Base-by-base conservation (phyloP, 2,329 filamentous ascomycete genomes). In the Metarhizium brunneum region DNA sequence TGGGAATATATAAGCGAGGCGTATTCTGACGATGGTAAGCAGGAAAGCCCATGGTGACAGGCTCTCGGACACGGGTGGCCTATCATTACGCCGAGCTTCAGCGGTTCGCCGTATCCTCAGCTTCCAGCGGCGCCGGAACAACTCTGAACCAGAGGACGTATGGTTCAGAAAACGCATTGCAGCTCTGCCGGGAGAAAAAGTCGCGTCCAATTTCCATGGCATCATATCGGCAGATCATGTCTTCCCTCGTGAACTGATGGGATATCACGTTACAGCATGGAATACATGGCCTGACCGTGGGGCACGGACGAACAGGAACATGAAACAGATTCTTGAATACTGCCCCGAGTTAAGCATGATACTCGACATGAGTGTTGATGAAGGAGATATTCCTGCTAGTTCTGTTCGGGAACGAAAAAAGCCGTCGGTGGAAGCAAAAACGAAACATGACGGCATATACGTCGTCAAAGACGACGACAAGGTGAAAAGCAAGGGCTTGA, bases 271-370 rank as follows among this genome's bases (percentile, higher is more conserved):
- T 13, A 70, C 71, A 30, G 70, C 74, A 45, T 71, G 76, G 10
- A 75, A 78, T 47, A 62, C 56, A 3, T 59, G 66, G 25, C 65
- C 81, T 4, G 62, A 70, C 20, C 71, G 73, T 25, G 67, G 63
- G 2, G 73, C 81, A 16, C 82, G 79, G 79, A 72, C 72, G 56
- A 66, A 76, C 52, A 66, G 65, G 2, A 62, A 60, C 2, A 69
- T 73, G 38, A 71, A 74, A 59, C 65, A 71, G 54, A 79, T 81
- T 29, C 77, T 80, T 59, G 69, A 76, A 18, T 83, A 82, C 65
- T 83, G 80, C 58, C 80, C 80, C 2, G 80, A 83, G 64, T 64
- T 83, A 20, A 74, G 71, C 59, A 69, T 82, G 63, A 76, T 81
- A 56, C 73, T 82, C 71, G 73, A 78, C 47, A 82, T 83, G 80